Evolutionary conservation across 2,329 filamentous ascomycete genomes (phyloP).

Genomic region (Fusarium globosum): DNA sequence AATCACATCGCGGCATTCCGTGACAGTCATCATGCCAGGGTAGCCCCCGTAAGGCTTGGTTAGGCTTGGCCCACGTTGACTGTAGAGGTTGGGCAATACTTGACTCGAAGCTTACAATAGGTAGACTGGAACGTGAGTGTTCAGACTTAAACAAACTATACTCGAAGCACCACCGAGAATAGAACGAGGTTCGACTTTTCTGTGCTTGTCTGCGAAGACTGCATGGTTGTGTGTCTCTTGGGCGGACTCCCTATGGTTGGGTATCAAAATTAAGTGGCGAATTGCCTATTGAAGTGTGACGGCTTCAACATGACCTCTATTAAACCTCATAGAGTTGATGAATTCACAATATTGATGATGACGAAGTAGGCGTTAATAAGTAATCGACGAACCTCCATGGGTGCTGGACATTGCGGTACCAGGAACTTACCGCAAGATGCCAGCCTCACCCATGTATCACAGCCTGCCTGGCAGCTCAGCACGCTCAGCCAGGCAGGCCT

Average conservation of each 20-base stretch:
- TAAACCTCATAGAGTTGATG: neutral
- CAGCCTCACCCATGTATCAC: constrained; percentile 8
- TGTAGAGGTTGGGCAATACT: constrained; percentile 12
- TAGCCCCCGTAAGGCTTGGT: constrained; percentile 20
- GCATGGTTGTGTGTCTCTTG: neutral
- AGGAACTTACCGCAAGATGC: constrained; percentile 15
- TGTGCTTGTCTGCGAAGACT: neutral
- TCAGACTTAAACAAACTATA: neutral
- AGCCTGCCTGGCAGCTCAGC: constrained; percentile 5
- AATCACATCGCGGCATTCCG: constrained; percentile 29
- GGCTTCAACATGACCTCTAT: neutral
- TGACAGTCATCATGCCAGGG: constrained; percentile 26
- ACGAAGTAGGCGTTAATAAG: constrained; percentile 5
- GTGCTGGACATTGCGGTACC: constrained; percentile 6
- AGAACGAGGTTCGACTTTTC: neutral
- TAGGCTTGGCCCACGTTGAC: constrained; percentile 23
- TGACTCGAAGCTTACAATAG: constrained; percentile 12
- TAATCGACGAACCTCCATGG: neutral
- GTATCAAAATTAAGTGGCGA: neutral
- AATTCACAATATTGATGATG: neutral
- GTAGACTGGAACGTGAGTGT: neutral
- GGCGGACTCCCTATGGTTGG: neutral
- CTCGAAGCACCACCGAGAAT: constrained; percentile 8
- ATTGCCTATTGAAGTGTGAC: neutral
- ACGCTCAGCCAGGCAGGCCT: constrained; percentile 17